phyloP scores from a whole-genome alignment of 176 grass and related monocot species.

The Musa troglodytarum region DNA sequence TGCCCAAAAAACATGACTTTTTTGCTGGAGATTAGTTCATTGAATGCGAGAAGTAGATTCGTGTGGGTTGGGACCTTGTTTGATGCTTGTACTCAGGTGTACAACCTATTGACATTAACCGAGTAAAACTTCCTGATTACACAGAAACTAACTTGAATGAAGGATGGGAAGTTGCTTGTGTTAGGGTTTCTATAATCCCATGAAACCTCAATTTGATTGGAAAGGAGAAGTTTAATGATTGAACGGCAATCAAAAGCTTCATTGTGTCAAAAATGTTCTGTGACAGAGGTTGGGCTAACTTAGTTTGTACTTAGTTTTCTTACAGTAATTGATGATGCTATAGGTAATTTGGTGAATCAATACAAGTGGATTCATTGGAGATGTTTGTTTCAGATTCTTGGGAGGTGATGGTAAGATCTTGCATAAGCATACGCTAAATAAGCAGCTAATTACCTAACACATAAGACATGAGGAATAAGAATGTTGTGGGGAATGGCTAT shows the following conservation, averaged over 20 bases:
- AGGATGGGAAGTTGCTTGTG: neutral
- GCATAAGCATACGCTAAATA: neutral
- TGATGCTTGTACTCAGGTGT: too few species aligned
- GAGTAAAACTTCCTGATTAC: too few species aligned
- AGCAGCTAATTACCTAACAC: neutral
- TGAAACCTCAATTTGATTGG: neutral
- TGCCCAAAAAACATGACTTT: too few species aligned
- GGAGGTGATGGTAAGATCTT: neutral
- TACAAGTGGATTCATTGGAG: neutral
- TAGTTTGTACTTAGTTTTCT: too few species aligned
- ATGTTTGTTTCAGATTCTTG: neutral
- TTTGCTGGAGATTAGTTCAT: too few species aligned
- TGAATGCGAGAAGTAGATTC: too few species aligned
- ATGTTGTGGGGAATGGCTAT: neutral
- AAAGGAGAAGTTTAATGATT: neutral
- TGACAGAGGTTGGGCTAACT: neutral
- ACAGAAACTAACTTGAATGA: too few species aligned
- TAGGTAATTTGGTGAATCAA: neutral
- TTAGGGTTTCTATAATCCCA: neutral
- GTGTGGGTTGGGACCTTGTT: too few species aligned
- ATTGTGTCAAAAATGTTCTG: neutral
- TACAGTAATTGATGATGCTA: too few species aligned
- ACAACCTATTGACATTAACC: too few species aligned
- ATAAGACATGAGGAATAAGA: neutral
- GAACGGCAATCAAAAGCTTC: neutral